Evolutionary conservation across 805 yeast genomes (phyloP).

Genomic region (Metschnikowia reukaufii): DNA sequence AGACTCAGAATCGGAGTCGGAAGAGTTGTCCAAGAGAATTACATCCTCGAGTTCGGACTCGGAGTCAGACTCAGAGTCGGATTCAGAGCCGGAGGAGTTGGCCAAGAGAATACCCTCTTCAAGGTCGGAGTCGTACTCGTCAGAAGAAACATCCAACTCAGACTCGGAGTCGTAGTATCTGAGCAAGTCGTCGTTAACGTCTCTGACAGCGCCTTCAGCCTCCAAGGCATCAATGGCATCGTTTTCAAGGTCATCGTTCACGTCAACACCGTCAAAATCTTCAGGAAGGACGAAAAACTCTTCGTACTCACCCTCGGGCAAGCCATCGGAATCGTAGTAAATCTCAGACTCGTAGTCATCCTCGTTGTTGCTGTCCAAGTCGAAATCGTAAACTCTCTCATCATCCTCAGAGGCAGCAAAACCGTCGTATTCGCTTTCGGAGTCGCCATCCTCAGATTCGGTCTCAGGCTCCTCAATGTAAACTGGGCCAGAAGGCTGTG

Average conservation of each 20-base stretch:
- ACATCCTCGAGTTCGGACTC: constrained; percentile 12
- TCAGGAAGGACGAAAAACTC: constrained; percentile 21
- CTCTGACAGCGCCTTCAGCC: constrained; percentile 25
- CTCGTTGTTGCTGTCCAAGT: constrained; percentile 24
- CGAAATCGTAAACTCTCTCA: constrained; percentile 27
- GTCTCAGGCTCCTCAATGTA: constrained; percentile 46
- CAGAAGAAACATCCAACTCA: constrained; percentile 10
- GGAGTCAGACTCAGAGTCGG: constrained; percentile 12
- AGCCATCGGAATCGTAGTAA: constrained; percentile 20
- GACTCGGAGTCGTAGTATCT: constrained; percentile 26
- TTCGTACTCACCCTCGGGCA: constrained; percentile 23
- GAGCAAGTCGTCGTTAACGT: constrained; percentile 28
- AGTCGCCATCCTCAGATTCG: constrained; percentile 28
- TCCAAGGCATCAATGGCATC: constrained; percentile 35
- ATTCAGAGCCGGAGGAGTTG: constrained; percentile 12
- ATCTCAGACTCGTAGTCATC: constrained; percentile 14
- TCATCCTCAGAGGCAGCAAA: constrained; percentile 24
- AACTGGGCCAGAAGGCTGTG: constrained; percentile 35
- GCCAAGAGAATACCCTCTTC: constrained; percentile 14
- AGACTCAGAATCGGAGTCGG: constrained; percentile 17
- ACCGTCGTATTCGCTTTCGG: constrained; percentile 25
- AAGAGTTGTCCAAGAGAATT: constrained; percentile 15
- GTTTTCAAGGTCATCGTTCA: constrained; percentile 39
- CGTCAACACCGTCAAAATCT: constrained; percentile 35
- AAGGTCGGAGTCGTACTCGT: constrained; percentile 19